These are phyloP conservation scores for Capsicum baccatum DNA, from an alignment of 257 asterid genomes.

Conservation along the genomic window DNA sequence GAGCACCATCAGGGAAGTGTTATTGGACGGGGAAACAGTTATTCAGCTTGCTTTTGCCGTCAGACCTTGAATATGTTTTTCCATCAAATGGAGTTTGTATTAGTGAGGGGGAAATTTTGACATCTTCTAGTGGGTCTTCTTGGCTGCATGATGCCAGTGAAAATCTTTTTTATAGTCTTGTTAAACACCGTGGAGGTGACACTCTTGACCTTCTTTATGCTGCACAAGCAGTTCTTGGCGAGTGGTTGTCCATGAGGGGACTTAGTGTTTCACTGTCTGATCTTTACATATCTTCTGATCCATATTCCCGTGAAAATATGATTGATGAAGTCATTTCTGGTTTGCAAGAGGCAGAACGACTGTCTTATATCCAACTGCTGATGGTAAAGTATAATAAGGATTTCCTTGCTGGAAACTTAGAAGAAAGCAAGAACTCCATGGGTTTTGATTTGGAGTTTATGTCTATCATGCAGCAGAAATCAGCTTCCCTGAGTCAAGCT, in stretches of 20 bases:
- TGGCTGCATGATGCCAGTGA: slow-evolving; percentile 72
- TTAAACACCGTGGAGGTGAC: slow-evolving; percentile 50
- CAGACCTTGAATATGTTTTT: slow-evolving; percentile 53
- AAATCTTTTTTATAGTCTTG: slow-evolving; percentile 63
- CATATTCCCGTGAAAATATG: slow-evolving; percentile 60
- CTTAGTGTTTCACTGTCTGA: slow-evolving; percentile 85
- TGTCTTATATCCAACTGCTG: slow-evolving; percentile 56
- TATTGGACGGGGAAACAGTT: slow-evolving; percentile 91
- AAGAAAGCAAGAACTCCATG: slow-evolving; percentile 44
- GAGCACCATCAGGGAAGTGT: slow-evolving; percentile 40
- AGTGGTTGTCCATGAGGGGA: slow-evolving; percentile 86
- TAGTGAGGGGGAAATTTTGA: slow-evolving; percentile 68
- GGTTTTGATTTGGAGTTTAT: slow-evolving; percentile 45
- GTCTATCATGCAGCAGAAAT: slow-evolving; percentile 55
- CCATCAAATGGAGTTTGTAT: slow-evolving; percentile 57
- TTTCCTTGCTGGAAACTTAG: slow-evolving; percentile 60
- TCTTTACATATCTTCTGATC: slow-evolving; percentile 71
- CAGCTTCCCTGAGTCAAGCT: slow-evolving; percentile 66
- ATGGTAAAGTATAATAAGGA: slow-evolving; percentile 60
- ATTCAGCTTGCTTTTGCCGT: slow-evolving; percentile 72
- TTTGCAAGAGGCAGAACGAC: slow-evolving; percentile 72
- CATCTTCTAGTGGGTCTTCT: slow-evolving; percentile 62
- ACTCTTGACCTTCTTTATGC: slow-evolving; percentile 58
- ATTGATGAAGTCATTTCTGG: slow-evolving; percentile 73
- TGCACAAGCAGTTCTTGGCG: slow-evolving; percentile 81